Conservation (phyloP, 495 filamentous ascomycete genomes). For the Penicillium verhagenii region DNA sequence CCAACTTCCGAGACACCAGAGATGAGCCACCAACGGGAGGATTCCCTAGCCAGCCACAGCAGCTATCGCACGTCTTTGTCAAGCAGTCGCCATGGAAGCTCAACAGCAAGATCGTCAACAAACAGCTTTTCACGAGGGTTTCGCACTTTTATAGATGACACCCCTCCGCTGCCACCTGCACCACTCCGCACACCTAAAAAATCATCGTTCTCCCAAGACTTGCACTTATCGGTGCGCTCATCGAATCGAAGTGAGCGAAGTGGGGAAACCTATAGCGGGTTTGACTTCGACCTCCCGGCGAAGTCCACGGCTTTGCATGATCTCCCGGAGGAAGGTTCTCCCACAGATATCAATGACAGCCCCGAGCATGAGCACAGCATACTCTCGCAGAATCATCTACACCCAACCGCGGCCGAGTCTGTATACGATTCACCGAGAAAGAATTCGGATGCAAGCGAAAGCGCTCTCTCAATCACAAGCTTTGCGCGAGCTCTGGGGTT, state of each 20-base stretch:
- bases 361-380: slow-evolving; percentile 6
- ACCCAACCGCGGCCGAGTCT: slow-evolving; percentile 16
- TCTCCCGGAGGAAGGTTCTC: slow-evolving; percentile 14
- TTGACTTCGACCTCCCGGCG: slow-evolving; percentile 29
- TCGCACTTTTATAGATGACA: slow-evolving; percentile 36
- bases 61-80: slow-evolving; percentile 45
- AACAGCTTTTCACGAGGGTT: slow-evolving; percentile 35
- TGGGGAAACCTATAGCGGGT: slow-evolving; percentile 30
- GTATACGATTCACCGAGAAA: slow-evolving; percentile 16
- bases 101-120: slow-evolving; percentile 41
- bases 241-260: slow-evolving; percentile 16
- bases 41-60: slow-evolving; percentile 43
- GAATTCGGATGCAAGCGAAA: slow-evolving; percentile 35
- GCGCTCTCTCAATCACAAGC: slow-evolving; percentile 36
- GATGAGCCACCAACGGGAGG: slow-evolving; percentile 26
- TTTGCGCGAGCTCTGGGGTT: slow-evolving; percentile 43
- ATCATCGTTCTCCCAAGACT: slow-evolving; percentile 22
- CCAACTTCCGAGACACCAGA: slow-evolving; percentile 12
- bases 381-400: slow-evolving; percentile 14
- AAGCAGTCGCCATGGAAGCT: slow-evolving; percentile 43
- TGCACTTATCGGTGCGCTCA: slow-evolving; percentile 23
- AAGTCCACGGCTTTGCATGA: slow-evolving; percentile 19
- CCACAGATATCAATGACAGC: slow-evolving; percentile 1
- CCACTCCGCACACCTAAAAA: slow-evolving; percentile 28
- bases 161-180: slow-evolving; percentile 36